A percentile compares a stretch with the other conserved stretches of the same genome.
Evolutionary conservation across 2,329 filamentous ascomycete species (phyloP).

Genomic region (Bipolaris gigantea): DNA sequence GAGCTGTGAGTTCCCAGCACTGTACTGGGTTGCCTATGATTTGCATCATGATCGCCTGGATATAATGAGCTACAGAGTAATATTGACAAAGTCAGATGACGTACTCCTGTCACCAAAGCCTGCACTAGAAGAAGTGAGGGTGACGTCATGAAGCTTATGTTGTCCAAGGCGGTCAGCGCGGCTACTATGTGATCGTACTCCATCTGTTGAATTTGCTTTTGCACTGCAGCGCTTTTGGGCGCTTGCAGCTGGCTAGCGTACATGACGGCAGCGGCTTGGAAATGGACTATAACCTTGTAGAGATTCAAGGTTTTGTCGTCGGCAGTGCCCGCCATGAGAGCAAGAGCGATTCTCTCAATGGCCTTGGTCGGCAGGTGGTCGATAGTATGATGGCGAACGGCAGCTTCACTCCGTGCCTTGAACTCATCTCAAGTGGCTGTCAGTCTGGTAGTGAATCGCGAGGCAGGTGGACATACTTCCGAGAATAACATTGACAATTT

Average conservation of each 20-base stretch:
- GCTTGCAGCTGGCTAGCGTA: constrained; percentile 30
- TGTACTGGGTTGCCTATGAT: constrained; percentile 38
- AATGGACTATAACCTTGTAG: constrained; percentile 39
- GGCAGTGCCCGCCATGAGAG: constrained; percentile 32
- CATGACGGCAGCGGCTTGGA: constrained; percentile 31
- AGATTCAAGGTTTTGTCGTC: constrained; percentile 34
- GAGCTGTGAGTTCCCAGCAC: constrained; percentile 37
- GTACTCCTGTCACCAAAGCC: constrained; percentile 35
- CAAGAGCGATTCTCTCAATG: constrained; percentile 34
- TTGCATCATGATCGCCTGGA: constrained; percentile 37
- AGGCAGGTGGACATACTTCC: constrained; percentile 19
- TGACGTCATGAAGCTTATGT: constrained; percentile 31
- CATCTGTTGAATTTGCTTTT: constrained; percentile 31
- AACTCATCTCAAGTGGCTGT: constrained; percentile 21
- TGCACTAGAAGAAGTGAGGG: constrained; percentile 36
- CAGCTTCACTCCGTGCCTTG: constrained; percentile 14
- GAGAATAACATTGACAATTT: constrained; percentile 34
- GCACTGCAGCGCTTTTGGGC: constrained; percentile 26
- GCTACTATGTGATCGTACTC: constrained; percentile 35
- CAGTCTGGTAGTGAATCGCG: neutral
- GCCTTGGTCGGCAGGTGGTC: constrained; percentile 38
- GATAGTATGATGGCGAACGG: constrained; percentile 28
- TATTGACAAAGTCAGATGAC: constrained; percentile 1
- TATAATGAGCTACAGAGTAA: neutral
- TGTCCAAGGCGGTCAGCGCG: constrained; percentile 35